Evolutionary conservation across 1,139 yeast genomes (phyloP), one percentile per base, ranked within the genome.

Genomic region (Saccharomyces hybrid): DNA sequence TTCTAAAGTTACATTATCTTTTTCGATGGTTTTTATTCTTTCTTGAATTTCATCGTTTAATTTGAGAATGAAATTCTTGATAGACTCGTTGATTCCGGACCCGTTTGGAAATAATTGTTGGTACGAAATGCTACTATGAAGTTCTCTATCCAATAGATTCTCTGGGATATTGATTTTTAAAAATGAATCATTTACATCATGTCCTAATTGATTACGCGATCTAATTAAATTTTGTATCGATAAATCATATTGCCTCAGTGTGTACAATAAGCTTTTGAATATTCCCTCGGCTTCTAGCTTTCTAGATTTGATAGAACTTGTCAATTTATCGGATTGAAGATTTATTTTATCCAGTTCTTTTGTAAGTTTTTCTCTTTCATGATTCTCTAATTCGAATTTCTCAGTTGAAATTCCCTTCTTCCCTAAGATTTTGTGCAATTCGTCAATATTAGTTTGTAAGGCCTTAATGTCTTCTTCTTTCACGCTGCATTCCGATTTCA

Each of bases 351-450:
- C 89, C 48, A 85, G 75, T 13, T 78, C 73, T 59, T 77, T 78
- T 4, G 82, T 76, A 14, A 86, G 71, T 54, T 78, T 77, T 52
- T 82, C 86, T 53, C 88, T 74, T 42, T 74, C 58, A 16, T 54
- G 71, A 61, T 81, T 82, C 71, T 86, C 75, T 57, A 76, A 70
- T 61, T 86, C 88, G 52, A 87, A 82, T 52, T 82, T 85, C 11
- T 75, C 74, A 3, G 86, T 78, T 5, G 86, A 79, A 54, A 83
- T 73, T 0, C 90, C 88, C 56, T 79, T 83, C 6, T 68, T 72
- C 16, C 73, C 69, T 20, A 88, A 75, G 50, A 78, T 75, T 5
- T 67, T 63, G 52, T 82, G 81, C 44, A 81, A 73, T 6, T 73
- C 70, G 9, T 66, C 68, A 58, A 79, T 80, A 52, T 81, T 83